A percentile compares a stretch with the other conserved stretches of the same genome.
Evolutionary conservation across 352 stramenopile species (phyloP).

Genomic region (Phytophthora sansomeana): DNA sequence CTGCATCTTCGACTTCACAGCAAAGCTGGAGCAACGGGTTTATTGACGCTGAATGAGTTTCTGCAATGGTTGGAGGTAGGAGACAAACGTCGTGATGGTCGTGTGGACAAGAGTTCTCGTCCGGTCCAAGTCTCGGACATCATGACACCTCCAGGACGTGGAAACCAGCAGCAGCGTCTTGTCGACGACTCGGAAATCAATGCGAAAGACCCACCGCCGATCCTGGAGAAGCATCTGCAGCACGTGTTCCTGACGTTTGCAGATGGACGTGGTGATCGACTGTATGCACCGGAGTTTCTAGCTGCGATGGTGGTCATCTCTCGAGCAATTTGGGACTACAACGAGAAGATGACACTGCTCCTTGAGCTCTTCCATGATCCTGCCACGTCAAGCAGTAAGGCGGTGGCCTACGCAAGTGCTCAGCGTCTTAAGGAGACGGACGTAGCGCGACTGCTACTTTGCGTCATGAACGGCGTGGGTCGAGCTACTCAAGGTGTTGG

Average conservation of each 20-base stretch:
- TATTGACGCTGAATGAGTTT: conserved; percentile 60
- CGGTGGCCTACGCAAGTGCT: conserved; percentile 4
- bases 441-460: conserved; percentile 61
- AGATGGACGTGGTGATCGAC: conserved; percentile 20
- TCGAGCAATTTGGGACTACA: conserved; percentile 64
- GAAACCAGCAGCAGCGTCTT: conserved; percentile 17
- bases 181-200: neutral
- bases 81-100: neutral
- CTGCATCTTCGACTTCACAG: conserved; percentile 44
- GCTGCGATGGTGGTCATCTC: conserved; percentile 64
- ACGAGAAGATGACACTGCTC: conserved; percentile 65
- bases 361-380: conserved; percentile 67
- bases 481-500: conserved; percentile 60
- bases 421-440: conserved; percentile 64
- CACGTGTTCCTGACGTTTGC: conserved; percentile 72
- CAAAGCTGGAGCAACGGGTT: conserved; percentile 32
- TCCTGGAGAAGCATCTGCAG: conserved; percentile 64
- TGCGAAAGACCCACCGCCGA: conserved; percentile 20
- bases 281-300: conserved; percentile 74
- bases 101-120: conserved; percentile 10
- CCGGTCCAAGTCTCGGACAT: conserved; percentile 41
- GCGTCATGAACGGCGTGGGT: conserved; percentile 59
- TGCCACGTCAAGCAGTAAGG: conserved; percentile 23
- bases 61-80: conserved; percentile 50
- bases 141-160: conserved; percentile 46